A percentile compares a stretch with the other conserved stretches of the same genome.
phyloP scores from a whole-genome alignment of 2,329 filamentous ascomycete species.

The Trichoderma simmonsii region DNA sequence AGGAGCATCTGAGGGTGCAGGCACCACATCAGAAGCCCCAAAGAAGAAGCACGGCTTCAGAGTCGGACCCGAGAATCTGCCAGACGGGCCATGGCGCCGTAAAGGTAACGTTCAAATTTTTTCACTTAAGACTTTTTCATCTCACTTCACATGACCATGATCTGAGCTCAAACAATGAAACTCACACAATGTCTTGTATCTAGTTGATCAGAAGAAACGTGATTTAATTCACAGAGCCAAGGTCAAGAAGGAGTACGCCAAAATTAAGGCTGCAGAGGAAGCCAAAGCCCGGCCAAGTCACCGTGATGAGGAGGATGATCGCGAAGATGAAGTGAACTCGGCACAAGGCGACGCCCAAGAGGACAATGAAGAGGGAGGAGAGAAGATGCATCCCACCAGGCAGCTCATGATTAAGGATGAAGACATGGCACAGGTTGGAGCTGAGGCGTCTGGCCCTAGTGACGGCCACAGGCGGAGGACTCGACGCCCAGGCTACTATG shows the following conservation, averaged over 20 bases:
- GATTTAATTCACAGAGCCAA: slow-evolving; percentile 89
- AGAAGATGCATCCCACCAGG: slow-evolving; percentile 36
- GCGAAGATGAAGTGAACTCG: slow-evolving; percentile 17
- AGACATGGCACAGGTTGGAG: slow-evolving; percentile 33
- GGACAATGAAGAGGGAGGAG: slow-evolving; percentile 25
- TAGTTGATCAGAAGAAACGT: slow-evolving; percentile 85
- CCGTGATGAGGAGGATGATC: slow-evolving; percentile 1
- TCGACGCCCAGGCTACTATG: slow-evolving; percentile 56
- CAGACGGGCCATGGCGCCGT: slow-evolving; percentile 81
- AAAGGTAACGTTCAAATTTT: slow-evolving; percentile 51
- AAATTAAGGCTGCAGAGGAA: slow-evolving; percentile 60
- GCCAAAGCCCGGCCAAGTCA: slow-evolving; percentile 22
- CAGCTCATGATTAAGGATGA: slow-evolving; percentile 41
- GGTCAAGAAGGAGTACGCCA: slow-evolving; percentile 87
- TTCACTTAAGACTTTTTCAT: neutral
- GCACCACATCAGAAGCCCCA: slow-evolving; percentile 41
- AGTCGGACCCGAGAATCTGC: slow-evolving; percentile 85
- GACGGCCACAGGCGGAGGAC: slow-evolving; percentile 37
- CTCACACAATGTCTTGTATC: slow-evolving; percentile 20
- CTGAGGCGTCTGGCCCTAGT: slow-evolving; percentile 20
- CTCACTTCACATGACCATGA: neutral
- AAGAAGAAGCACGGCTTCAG: slow-evolving; percentile 70
- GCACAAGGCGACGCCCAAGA: slow-evolving; percentile 21
- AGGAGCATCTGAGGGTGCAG: slow-evolving; percentile 29
- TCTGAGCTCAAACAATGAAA: neutral